Conservation (phyloP, 106 monocot genomes). For the Allium fistulosum region DNA sequence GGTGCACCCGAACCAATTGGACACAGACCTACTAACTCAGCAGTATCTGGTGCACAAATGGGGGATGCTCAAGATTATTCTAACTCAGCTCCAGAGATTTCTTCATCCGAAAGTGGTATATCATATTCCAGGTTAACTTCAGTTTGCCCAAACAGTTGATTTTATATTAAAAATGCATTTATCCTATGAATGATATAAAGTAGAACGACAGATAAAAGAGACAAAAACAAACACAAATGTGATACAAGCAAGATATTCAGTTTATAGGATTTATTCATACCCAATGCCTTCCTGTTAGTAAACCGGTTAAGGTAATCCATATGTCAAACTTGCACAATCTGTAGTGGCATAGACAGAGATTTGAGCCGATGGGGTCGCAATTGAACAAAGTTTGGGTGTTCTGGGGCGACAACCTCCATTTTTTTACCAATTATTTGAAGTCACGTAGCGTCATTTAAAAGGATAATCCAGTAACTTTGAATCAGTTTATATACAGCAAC, state of each 20-base stretch:
- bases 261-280: neutral
- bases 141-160: neutral
- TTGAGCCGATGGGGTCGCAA: too few relatives aligned
- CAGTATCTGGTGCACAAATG: constrained; percentile 18
- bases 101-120: constrained; percentile 29
- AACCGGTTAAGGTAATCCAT: too few relatives aligned
- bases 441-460: too few relatives aligned
- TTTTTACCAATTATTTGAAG: too few relatives aligned
- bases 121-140: constrained; percentile 44
- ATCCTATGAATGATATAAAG: neutral
- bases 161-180: neutral
- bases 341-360: too few relatives aligned
- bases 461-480: too few relatives aligned
- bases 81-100: constrained; percentile 49
- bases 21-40: constrained; percentile 16
- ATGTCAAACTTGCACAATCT: too few relatives aligned
- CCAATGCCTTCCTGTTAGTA: neutral
- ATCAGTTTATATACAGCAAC: too few relatives aligned
- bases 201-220: too few relatives aligned
- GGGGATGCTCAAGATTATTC: constrained; percentile 17
- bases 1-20: constrained; percentile 16
- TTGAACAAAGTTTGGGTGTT: too few relatives aligned
- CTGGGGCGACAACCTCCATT: too few relatives aligned
- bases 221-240: too few relatives aligned
- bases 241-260: neutral